phyloP scores from a whole-genome alignment of 2,329 filamentous ascomycete species.

The Diaporthe sp. region DNA sequence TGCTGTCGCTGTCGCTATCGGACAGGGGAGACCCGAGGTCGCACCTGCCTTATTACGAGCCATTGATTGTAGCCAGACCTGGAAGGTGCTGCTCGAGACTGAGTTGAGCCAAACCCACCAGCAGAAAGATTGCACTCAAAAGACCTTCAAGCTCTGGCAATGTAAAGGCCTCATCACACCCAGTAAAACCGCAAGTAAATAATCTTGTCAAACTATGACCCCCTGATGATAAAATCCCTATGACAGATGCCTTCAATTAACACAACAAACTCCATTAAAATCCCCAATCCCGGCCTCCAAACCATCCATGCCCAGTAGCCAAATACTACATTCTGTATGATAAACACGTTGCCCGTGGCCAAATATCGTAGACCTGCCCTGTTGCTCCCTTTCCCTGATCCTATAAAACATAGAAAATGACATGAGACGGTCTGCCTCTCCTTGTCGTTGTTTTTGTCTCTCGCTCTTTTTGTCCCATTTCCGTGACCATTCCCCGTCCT shows the following conservation, averaged over 20 bases:
- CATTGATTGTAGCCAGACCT: not conserved
- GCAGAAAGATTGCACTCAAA: not conserved
- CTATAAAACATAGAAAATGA: constrained; percentile 20
- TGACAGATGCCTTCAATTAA: constrained; percentile 1
- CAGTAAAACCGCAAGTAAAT: not conserved
- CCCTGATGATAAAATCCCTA: not conserved
- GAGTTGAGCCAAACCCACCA: not conserved
- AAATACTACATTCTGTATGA: constrained; percentile 6
- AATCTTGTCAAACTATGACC: constrained; percentile 5
- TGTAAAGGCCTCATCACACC: not conserved
- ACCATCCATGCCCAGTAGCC: constrained; percentile 9
- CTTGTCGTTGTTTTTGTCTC: not conserved
- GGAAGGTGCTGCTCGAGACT: not conserved
- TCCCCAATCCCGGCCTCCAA: not conserved
- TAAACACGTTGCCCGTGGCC: constrained; percentile 22
- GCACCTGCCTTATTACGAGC: not conserved
- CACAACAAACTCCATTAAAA: constrained; percentile 28
- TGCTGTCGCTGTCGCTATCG: not conserved
- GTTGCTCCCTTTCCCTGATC: not conserved
- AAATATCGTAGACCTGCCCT: not conserved
- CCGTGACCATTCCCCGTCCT: constrained; percentile 9
- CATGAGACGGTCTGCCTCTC: not conserved
- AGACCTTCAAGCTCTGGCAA: not conserved
- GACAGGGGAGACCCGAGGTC: not conserved
- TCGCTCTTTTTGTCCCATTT: not conserved